A percentile compares a stretch with the other conserved stretches of the same genome.
phyloP scores from a whole-genome alignment of 441 rosid species.

The Pelargonium myrrhifolium region DNA sequence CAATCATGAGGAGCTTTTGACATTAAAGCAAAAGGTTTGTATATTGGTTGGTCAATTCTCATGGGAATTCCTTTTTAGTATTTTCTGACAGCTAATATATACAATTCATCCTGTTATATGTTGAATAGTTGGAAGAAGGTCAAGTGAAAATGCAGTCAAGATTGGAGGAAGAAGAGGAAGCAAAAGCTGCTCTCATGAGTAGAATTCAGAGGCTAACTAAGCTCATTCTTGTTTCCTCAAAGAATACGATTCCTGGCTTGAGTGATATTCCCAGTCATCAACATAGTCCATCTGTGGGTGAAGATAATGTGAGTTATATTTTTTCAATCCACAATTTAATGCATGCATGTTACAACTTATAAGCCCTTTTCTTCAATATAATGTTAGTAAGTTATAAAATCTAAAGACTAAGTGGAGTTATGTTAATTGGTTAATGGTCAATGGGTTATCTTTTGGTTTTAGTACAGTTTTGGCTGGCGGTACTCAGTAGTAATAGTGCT shows the following conservation, averaged over 20 bases:
- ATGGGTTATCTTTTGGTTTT: neutral
- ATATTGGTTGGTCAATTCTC: neutral
- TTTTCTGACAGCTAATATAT: neutral
- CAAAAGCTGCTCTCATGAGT: slow-evolving; percentile 99
- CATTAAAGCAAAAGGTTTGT: slow-evolving; percentile 76
- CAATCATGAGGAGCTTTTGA: slow-evolving; percentile 88
- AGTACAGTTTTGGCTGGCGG: neutral
- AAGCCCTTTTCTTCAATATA: neutral
- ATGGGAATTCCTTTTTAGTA: neutral
- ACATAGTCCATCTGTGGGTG: slow-evolving; percentile 52
- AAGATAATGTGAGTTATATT: slow-evolving; percentile 59
- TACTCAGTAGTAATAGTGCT: neutral
- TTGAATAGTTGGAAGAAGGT: slow-evolving; percentile 84
- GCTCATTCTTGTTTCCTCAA: slow-evolving; percentile 96
- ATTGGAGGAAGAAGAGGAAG: slow-evolving; percentile 99
- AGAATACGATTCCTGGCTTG: slow-evolving; percentile 68
- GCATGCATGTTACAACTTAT: neutral
- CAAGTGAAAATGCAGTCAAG: slow-evolving; percentile 99
- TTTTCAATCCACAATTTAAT: neutral
- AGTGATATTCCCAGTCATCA: slow-evolving; percentile 62
- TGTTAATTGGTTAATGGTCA: neutral
- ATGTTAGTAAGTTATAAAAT: neutral
- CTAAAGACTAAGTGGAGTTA: neutral
- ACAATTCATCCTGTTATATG: slow-evolving; percentile 13
- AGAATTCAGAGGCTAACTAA: slow-evolving; percentile 96